A percentile compares a stretch with the other conserved stretches of the same genome.
Evolutionary conservation across 495 filamentous ascomycete genomes (phyloP).

Genomic region (Annulohypoxylon moriforme): DNA sequence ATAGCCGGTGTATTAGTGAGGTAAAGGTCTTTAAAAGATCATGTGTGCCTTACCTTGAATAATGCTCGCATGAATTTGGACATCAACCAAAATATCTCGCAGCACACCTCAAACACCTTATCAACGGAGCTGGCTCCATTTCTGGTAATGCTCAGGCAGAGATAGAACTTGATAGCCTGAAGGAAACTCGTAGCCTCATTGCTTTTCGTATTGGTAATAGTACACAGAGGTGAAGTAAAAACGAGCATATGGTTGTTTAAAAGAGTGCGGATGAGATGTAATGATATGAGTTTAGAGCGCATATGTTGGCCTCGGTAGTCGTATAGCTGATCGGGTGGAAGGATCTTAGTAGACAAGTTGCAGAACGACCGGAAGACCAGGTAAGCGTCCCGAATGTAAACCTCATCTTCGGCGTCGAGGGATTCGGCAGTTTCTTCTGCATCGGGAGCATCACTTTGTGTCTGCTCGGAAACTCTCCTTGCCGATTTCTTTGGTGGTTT

Average conservation of each 20-base stretch:
- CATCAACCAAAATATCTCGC: conserved; percentile 98
- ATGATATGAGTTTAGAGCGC: conserved; percentile 94
- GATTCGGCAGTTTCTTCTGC: conserved; percentile 67
- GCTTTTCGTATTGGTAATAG: conserved; percentile 85
- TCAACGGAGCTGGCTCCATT: conserved; percentile 95
- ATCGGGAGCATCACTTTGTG: conserved; percentile 59
- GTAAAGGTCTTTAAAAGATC: neutral
- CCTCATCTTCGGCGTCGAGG: conserved; percentile 90
- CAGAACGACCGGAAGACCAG: conserved; percentile 97
- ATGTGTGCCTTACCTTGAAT: conserved; percentile 75
- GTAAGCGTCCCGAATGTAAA: conserved; percentile 96
- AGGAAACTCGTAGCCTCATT: conserved; percentile 89
- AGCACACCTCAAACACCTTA: conserved; percentile 92
- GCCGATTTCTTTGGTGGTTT: conserved; percentile 65
- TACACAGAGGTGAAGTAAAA: conserved; percentile 88
- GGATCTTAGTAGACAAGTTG: conserved; percentile 91
- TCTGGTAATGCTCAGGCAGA: conserved; percentile 91
- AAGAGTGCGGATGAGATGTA: conserved; percentile 93
- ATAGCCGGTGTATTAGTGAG: conserved; percentile 34
- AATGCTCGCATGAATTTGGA: conserved; percentile 91
- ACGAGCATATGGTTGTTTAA: conserved; percentile 89
- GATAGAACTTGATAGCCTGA: conserved; percentile 95
- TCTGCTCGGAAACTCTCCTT: conserved; percentile 69
- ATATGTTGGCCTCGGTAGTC: conserved; percentile 94
- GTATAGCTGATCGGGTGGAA: conserved; percentile 89